Conservation (phyloP, 805 yeast species). For the Saccharomyces jurei region DNA sequence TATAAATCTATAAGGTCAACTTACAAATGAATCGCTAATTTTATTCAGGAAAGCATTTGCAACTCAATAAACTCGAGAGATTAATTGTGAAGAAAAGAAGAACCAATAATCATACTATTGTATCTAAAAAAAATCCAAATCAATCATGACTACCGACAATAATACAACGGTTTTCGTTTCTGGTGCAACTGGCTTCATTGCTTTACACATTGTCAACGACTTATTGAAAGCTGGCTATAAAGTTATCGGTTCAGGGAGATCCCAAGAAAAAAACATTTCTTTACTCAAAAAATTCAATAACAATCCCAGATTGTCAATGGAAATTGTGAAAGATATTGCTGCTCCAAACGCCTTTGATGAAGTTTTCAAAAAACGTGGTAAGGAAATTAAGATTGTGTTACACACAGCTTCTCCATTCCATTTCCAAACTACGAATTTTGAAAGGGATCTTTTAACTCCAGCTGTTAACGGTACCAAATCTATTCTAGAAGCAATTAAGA, state of each 20-base stretch:
- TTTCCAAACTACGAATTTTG: slow-evolving; percentile 31
- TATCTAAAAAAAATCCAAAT: background rate
- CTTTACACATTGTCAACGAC: slow-evolving; percentile 37
- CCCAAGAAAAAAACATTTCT: slow-evolving; percentile 36
- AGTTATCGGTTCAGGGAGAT: slow-evolving; percentile 46
- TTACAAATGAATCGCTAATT: background rate
- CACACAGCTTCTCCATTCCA: slow-evolving; percentile 47
- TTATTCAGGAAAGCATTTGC: background rate
- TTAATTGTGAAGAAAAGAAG: background rate
- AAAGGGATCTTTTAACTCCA: slow-evolving; percentile 46
- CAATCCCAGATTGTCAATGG: slow-evolving; percentile 19
- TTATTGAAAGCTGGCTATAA: slow-evolving; percentile 34
- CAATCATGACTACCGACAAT: background rate
- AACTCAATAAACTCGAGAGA: background rate
- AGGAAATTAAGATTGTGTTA: slow-evolving; percentile 36
- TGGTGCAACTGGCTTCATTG: slow-evolving; percentile 47
- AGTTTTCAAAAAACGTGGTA: slow-evolving; percentile 33
- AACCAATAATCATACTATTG: background rate
- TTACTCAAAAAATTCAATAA: slow-evolving; percentile 27
- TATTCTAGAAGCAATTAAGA: slow-evolving; percentile 38
- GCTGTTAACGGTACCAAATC: slow-evolving; percentile 49
- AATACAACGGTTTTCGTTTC: slow-evolving; percentile 35
- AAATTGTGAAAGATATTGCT: slow-evolving; percentile 31
- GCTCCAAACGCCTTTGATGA: slow-evolving; percentile 38
- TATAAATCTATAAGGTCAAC: background rate